Evolutionary conservation across 805 yeast species (phyloP), one percentile per base, ranked within the genome.

Genomic region (Saccharomyces paradoxus): DNA sequence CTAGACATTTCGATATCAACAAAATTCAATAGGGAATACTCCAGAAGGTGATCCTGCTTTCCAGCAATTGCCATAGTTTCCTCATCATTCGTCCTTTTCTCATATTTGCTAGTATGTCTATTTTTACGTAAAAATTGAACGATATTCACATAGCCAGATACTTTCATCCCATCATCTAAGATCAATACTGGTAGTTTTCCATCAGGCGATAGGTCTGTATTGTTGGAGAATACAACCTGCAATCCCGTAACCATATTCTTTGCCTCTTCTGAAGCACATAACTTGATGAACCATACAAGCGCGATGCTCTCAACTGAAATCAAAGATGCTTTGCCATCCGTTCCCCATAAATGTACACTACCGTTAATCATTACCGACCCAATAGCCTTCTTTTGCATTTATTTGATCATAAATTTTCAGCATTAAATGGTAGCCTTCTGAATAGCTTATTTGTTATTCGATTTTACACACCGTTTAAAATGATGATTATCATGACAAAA

Each of bases 171-270:
- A 10, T 54, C 60, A 1, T 60, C 58, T 50, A 48, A 51, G n/a
- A 60, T 65, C 49, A 82, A 64, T 2, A 77, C 65, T 0, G 92
- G 92, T 17, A 85, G 64, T 49, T 67, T 71, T 2, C 77, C 78
- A 10, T 73, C 72, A 10, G 72, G 74, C 0, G 87, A 79, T 9
- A 79, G 53, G 60, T 80, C 80, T 12, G 83, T 77, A 63, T 85
- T 83, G 53, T 81, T 79, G 1, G 87, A 81, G 1, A 83, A 76
- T 8, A 81, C 76, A 1, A 85, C 63, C 41, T 69, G 71, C 56
- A 59, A 55, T 8, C 49, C 52, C 27, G 2, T 22, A 28, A 13
- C 28, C 32, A 21, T n/a, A 41, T 64, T 50, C 30, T 48, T 37
- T 49, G 58, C 0, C 60, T 60, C 4, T 46, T 12, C 32, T 41